Conservation (phyloP, 306 rosid genomes). For the Dicorynia guianensis region DNA sequence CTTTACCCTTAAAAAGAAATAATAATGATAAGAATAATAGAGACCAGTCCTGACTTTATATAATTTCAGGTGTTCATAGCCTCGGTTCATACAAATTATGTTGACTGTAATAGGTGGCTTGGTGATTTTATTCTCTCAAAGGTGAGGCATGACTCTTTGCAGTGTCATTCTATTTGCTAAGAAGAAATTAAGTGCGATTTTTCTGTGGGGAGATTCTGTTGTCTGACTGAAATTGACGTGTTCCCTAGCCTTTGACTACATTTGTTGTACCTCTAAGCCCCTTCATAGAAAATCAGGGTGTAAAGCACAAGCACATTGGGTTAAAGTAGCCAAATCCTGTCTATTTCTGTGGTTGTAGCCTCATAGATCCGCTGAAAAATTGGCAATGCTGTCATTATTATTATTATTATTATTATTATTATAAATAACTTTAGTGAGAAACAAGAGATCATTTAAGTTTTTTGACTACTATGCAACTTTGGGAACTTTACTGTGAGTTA, state of each 20-base stretch:
- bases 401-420: not conserved
- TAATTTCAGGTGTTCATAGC: conserved; percentile 80
- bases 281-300: not conserved
- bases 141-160: conserved; percentile 60
- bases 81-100: conserved; percentile 86
- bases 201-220: not conserved
- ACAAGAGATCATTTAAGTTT: not conserved
- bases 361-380: conserved; percentile 9
- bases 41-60: conserved; percentile 29
- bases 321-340: conserved; percentile 1
- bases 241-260: conserved; percentile 3
- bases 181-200: conserved; percentile 20
- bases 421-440: too few species aligned
- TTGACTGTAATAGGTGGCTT: conserved; percentile 98
- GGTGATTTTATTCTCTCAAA: conserved; percentile 96
- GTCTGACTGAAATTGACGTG: conserved; percentile 26
- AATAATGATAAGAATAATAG: too few species aligned
- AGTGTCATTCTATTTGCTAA: conserved; percentile 7
- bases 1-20: too few species aligned
- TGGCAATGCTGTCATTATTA: not conserved
- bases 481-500: conserved; percentile 17
- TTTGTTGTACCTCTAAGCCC: not conserved
- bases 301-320: conserved; percentile 17
- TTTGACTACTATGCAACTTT: conserved; percentile 23
- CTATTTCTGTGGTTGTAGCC: not conserved